phyloP scores from a whole-genome alignment of 2,329 filamentous ascomycete genomes.

The Ilyonectria sp. region DNA sequence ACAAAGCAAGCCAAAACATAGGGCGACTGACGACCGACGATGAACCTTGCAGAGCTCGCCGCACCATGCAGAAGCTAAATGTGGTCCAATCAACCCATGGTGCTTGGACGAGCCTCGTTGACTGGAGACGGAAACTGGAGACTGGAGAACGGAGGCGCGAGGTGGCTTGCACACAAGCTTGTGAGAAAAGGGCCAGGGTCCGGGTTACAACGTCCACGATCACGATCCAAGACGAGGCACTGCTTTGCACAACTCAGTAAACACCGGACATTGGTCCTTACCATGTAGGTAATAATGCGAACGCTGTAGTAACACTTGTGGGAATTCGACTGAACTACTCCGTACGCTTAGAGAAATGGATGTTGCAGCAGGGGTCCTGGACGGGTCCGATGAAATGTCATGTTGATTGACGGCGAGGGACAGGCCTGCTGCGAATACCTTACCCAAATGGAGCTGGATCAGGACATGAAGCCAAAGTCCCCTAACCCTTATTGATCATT shows the following conservation, averaged over 20 bases:
- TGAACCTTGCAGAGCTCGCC: constrained; percentile 41
- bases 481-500: constrained; percentile 27
- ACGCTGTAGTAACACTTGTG: neutral
- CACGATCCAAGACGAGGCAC: constrained; percentile 14
- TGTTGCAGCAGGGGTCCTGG: constrained; percentile 23
- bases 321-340: neutral
- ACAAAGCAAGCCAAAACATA: constrained; percentile 23
- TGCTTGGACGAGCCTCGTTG: constrained; percentile 23
- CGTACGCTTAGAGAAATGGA: neutral
- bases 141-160: neutral
- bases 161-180: constrained; percentile 21
- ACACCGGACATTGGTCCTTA: neutral
- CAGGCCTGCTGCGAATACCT: constrained; percentile 17
- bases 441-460: constrained; percentile 16
- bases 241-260: constrained; percentile 3
- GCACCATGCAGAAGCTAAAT: constrained; percentile 44
- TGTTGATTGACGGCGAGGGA: constrained; percentile 12
- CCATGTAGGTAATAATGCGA: neutral
- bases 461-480: constrained; percentile 12
- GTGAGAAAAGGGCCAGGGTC: constrained; percentile 11
- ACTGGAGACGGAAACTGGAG: constrained; percentile 26
- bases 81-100: constrained; percentile 40
- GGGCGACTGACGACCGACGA: constrained; percentile 26
- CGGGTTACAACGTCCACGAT: constrained; percentile 7
- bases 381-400: constrained; percentile 18